Base-by-base conservation (phyloP, 371 early-diverging fungal species). In the Rhizomucor miehei region DNA sequence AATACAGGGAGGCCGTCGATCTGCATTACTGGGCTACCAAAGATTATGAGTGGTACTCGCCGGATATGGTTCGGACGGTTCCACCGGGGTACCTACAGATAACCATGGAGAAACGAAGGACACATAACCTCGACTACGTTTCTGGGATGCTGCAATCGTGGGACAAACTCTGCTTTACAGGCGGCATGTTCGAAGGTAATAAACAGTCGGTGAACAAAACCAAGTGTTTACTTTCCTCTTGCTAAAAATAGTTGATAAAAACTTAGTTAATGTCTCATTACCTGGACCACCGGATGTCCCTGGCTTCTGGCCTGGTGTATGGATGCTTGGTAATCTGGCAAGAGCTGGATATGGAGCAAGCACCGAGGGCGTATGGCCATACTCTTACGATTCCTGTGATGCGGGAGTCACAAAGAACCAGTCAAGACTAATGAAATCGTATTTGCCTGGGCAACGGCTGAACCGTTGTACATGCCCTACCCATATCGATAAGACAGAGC, bases 91-190 rank as follows among this genome's bases (percentile, higher is more conserved):
- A 63, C 16, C 59, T 82, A 17, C 65, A 59, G 48, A 72, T 82
- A 44, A 74, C 63, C 0, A 36, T 78, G 24, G 73, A 69, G 16
- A 65, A 69, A 40, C 73, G 62, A 44, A 58, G 58, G 39, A 65
- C 63, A 1, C 66, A 69, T 46, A 52, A 68, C 4, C 70, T 75
- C 45, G 65, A 69, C 24, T 82, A 71, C 60, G 73, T 71, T 11
- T 72, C 73, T 34, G 77, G 75, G 6, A 82, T 82, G 83, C 63
- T 81, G 43, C 81, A 80, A 59, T 69, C 71, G 38, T 83, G 84
- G 84, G 82, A 84, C 63, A 82, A 84, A 61, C 54, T 80, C 24
- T 84, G 84, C 66, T 81, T 84, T 61, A 75, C 73, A 49, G 84
- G 84, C 45, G 84, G 81, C 1, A 62, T 75, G 23, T 46, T 84